Percentiles rank a stretch among this genome's conserved stretches.
phyloP scores from a whole-genome alignment of 192 early-diverging fungal species.

The Dispira parvispora region DNA sequence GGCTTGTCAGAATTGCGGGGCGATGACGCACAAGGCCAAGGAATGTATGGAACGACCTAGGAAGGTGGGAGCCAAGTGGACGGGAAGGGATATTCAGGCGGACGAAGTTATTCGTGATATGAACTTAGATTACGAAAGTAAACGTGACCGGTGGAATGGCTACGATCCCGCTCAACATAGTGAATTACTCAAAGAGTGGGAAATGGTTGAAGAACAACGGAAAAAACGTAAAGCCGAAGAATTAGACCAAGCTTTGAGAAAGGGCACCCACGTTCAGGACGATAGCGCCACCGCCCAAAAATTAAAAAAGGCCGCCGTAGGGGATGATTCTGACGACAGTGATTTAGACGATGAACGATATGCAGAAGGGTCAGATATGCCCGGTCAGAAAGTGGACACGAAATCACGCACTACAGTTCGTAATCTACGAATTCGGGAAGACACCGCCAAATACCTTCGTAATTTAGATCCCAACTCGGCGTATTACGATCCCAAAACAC shows the following conservation, averaged over 20 bases:
- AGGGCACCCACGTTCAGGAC: not conserved
- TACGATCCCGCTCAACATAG: conserved; percentile 82
- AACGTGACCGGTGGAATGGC: conserved; percentile 96
- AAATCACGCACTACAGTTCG: conserved; percentile 89
- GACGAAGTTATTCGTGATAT: conserved; percentile 73
- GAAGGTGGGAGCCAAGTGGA: conserved; percentile 79
- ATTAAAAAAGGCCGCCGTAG: conserved; percentile 12
- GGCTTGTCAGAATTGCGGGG: conserved; percentile 96
- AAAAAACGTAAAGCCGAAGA: conserved; percentile 58
- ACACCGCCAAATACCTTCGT: conserved; percentile 95
- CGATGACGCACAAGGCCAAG: conserved; percentile 81
- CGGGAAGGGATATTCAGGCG: conserved; percentile 55
- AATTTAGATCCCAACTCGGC: conserved; percentile 92
- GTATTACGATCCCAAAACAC: conserved; percentile 97
- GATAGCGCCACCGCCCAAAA: conserved; percentile 10
- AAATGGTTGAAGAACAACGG: conserved; percentile 70
- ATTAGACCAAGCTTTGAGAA: conserved; percentile 36
- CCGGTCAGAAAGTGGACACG: conserved; percentile 69
- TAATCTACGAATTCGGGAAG: conserved; percentile 97
- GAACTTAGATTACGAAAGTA: conserved; percentile 78
- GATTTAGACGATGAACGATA: conserved; percentile 80
- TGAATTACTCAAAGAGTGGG: conserved; percentile 59
- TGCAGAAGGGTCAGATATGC: conserved; percentile 68
- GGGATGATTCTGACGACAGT: conserved; percentile 51
- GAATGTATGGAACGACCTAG: conserved; percentile 90